These are phyloP conservation scores for Zygotorulaspora mrakii DNA, from an alignment of 1,139 yeast species.

Conservation along the genomic window DNA sequence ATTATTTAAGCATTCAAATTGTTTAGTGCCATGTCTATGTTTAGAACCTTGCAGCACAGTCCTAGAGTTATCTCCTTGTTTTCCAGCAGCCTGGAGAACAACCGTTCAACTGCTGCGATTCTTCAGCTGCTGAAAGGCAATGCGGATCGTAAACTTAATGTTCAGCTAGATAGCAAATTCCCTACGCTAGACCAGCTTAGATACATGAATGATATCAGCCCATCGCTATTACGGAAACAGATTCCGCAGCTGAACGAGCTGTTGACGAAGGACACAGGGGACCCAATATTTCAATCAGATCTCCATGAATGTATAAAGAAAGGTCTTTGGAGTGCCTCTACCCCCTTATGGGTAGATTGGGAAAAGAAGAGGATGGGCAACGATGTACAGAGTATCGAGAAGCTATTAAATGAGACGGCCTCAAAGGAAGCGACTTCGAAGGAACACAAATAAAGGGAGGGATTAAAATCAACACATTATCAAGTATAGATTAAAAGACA, in stretches of 20 bases:
- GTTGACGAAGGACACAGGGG: conserved; percentile 19
- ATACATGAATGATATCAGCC: conserved; percentile 25
- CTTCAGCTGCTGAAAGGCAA: conserved; percentile 21
- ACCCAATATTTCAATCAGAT: conserved; percentile 25
- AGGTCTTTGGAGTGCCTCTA: conserved; percentile 25
- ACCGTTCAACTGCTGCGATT: conserved; percentile 16
- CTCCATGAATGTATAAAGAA: conserved; percentile 20
- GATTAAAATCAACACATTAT: not conserved
- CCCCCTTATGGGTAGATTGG: conserved; percentile 35
- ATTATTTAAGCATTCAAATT: no score
- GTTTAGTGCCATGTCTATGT: conserved; percentile 25
- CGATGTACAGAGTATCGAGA: conserved; percentile 14
- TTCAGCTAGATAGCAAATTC: conserved; percentile 25
- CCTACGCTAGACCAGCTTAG: conserved; percentile 33
- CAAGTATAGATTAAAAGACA: not conserved
- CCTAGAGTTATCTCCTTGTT: conserved; percentile 30
- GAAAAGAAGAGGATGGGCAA: conserved; percentile 28
- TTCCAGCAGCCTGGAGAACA: conserved; percentile 23
- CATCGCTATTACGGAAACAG: conserved; percentile 18
- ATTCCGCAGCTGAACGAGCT: conserved; percentile 21
- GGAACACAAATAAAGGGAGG: conserved; percentile 1
- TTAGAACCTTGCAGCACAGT: conserved; percentile 29
- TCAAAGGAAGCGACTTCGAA: no score
- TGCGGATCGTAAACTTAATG: conserved; percentile 19
- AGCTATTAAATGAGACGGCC: conserved; percentile 6